Percentiles rank a stretch among this genome's conserved stretches.
These are phyloP conservation scores for Auricularia sp. DNA, from an alignment of 768 basidiomycete genomes.

Conservation along the genomic window DNA sequence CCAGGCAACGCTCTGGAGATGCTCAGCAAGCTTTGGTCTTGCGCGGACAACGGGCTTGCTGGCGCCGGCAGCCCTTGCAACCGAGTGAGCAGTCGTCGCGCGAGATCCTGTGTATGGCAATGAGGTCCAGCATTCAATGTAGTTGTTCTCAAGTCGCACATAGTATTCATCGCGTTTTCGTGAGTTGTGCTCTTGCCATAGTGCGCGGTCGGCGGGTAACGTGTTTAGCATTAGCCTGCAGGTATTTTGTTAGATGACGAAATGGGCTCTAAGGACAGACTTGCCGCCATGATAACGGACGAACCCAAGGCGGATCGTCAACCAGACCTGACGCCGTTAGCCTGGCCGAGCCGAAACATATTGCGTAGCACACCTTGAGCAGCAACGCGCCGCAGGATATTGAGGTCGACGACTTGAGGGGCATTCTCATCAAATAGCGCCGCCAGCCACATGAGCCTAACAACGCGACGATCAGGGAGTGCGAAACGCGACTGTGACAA, in stretches of 20 bases:
- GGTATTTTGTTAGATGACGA: not conserved
- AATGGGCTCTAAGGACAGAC: constrained; percentile 14
- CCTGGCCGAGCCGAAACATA: not conserved
- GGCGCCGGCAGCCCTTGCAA: constrained; percentile 36
- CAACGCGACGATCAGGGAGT: not conserved
- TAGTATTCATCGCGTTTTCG: constrained; percentile 66
- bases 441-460: constrained; percentile 28
- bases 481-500: not conserved
- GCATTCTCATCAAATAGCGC: constrained; percentile 44
- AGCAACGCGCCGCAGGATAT: constrained; percentile 46
- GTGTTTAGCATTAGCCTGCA: constrained; percentile 55
- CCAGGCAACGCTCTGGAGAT: constrained; percentile 47
- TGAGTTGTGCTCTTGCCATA: constrained; percentile 46
- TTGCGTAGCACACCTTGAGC: constrained; percentile 38
- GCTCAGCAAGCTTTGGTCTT: constrained; percentile 40
- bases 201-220: constrained; percentile 43
- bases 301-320: constrained; percentile 62
- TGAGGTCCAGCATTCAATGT: not conserved
- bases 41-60: constrained; percentile 24
- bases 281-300: constrained; percentile 71
- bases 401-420: constrained; percentile 44
- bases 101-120: constrained; percentile 44
- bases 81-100: constrained; percentile 50
- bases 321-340: constrained; percentile 45
- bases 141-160: constrained; percentile 29